Percentiles rank a stretch among this genome's conserved stretches.
These are phyloP conservation scores for Diospyros kaki DNA, from an alignment of 148 eudicot genomes.

Conservation along the genomic window DNA sequence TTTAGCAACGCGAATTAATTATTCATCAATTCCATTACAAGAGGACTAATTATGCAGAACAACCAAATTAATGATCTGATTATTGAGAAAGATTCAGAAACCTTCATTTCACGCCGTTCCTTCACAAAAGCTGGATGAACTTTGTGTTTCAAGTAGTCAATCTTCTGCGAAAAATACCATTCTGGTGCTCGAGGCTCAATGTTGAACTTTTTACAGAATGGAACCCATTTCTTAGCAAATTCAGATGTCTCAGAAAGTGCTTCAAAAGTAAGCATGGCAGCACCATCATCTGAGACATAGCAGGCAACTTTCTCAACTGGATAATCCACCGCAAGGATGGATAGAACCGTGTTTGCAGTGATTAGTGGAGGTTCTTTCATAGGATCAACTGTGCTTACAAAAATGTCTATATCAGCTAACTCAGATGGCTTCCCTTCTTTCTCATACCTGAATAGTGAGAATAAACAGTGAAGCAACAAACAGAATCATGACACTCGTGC, in stretches of 20 bases:
- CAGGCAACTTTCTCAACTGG: constrained; percentile 80
- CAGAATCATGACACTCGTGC: neutral
- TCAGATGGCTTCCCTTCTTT: constrained; percentile 81
- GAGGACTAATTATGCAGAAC: neutral
- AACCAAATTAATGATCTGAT: neutral
- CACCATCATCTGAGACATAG: constrained; percentile 93
- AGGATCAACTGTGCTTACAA: constrained; percentile 86
- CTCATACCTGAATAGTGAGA: constrained; percentile 47
- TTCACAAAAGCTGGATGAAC: constrained; percentile 81
- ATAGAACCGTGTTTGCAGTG: constrained; percentile 84
- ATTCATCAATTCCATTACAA: neutral
- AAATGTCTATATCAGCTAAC: constrained; percentile 59
- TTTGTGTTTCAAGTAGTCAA: constrained; percentile 77
- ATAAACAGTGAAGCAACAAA: neutral
- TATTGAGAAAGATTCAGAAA: constrained; percentile 11
- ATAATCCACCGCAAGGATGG: constrained; percentile 87
- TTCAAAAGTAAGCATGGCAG: constrained; percentile 91
- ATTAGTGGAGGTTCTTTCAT: constrained; percentile 81
- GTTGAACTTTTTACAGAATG: constrained; percentile 66
- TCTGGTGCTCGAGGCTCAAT: constrained; percentile 92
- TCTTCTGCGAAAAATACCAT: constrained; percentile 82
- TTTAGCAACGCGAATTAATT: neutral
- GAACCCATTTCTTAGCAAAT: constrained; percentile 84
- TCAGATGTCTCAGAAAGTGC: constrained; percentile 82
- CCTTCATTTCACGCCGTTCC: constrained; percentile 92